phyloP scores from a whole-genome alignment of 1,284 basidiomycete species.

The Cryptococcus hybrid region DNA sequence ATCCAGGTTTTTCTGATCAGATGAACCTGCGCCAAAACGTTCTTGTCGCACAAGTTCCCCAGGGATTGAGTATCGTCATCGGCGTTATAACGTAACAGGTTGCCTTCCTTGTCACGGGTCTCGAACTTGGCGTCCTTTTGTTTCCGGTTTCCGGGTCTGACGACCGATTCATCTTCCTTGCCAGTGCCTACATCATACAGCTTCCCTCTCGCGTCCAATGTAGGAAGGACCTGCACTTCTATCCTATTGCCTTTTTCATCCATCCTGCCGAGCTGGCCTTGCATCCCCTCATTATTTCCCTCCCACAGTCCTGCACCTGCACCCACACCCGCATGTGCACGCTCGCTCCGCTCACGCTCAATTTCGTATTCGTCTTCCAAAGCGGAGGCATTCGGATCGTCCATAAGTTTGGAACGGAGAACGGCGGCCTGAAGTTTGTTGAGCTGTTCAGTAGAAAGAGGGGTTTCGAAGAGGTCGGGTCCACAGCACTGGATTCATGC shows the following conservation, averaged over 20 bases:
- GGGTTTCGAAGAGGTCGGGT: conserved; percentile 37
- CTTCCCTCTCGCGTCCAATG: conserved; percentile 78
- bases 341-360: conserved; percentile 55
- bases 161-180: conserved; percentile 49
- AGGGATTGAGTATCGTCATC: conserved; percentile 86
- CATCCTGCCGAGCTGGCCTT: conserved; percentile 35
- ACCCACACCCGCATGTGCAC: conserved; percentile 23
- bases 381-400: conserved; percentile 64
- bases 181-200: conserved; percentile 84
- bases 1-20: conserved; percentile 88
- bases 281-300: conserved; percentile 20
- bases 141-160: conserved; percentile 65
- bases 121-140: conserved; percentile 79
- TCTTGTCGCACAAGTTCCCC: conserved; percentile 91
- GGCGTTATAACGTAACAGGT: conserved; percentile 75
- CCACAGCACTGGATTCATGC: conserved; percentile 3
- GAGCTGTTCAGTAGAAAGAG: conserved; percentile 59
- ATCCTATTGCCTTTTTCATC: conserved; percentile 42
- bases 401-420: conserved; percentile 84
- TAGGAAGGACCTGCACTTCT: conserved; percentile 79
- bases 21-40: conserved; percentile 78
- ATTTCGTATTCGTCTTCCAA: conserved; percentile 82
- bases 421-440: conserved; percentile 94
- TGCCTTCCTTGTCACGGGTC: conserved; percentile 86
- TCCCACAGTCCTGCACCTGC: conserved; percentile 50